Base-by-base conservation (phyloP, 2,329 filamentous ascomycete genomes). In the Arachnomyces sp. region DNA sequence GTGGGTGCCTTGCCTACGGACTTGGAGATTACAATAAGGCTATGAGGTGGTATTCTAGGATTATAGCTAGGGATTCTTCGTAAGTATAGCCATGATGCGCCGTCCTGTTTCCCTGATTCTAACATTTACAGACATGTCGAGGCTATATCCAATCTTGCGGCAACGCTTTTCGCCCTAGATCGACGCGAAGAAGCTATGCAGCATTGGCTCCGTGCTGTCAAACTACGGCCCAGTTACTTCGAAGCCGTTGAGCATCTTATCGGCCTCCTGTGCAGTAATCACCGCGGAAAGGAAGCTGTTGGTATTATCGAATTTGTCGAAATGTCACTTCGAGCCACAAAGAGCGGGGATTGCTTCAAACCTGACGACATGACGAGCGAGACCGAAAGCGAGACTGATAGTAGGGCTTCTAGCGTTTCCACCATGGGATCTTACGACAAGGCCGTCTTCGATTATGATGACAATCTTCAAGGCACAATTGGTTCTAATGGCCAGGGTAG, bases 211-310 rank as follows among this genome's bases (percentile, higher is more conserved):
- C 78, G 77, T 45, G 88, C 88, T n/a, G 80, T 96, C 17, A 84
- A 80, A 55, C 69, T 86, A 42, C 81, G 86, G 7, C 92, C 92
- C 1, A 84, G 80, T 56, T 93, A 94, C 63, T 84, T 98, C 42
- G 92, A 98, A 65, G 89, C 92, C 6, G 87, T 92, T 2, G 92
- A 98, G 59, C 89, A 96, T 67, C 74, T 98, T 1, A 85, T 96
- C 21, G 87, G 88, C 1, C 69, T 96, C 34, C 64, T 96, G 13
- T 95, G 90, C 57, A 79, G 76, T 36, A 86, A 81, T 45, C 84
- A 93, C 43, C 77, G 89, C 46, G 84, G 81, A 36, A 80, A 76
- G 52, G 87, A 96, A 57, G 92, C 92, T 6, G 81, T 98, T 44
- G 78, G 83, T 36, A 80, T 95, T 37, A 95, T 98, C 50, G 79